Evolutionary conservation across 139 green algal genomes (phyloP).

Genomic region (Chlorella sp.): DNA sequence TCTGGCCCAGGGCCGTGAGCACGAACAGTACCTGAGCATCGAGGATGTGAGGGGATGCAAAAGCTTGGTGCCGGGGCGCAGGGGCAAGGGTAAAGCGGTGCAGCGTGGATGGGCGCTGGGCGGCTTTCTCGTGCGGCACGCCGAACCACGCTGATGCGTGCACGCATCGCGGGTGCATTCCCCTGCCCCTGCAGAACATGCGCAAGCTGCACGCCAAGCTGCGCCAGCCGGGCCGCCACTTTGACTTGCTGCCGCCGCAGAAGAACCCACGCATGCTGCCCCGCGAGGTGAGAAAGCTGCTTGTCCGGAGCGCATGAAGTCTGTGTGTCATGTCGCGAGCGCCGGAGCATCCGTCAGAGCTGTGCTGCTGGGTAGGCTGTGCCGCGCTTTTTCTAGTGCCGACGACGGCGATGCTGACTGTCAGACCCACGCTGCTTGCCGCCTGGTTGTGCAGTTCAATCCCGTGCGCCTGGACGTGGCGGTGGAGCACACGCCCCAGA

Average conservation of each 20-base stretch:
- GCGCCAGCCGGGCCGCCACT: constrained; percentile 25
- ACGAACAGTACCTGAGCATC: constrained; percentile 58
- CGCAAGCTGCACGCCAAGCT: constrained; percentile 46
- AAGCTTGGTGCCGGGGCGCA: neutral
- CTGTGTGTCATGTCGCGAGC: neutral
- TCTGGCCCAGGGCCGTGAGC: constrained; percentile 68
- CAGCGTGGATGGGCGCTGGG: too few species aligned
- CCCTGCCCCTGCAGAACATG: constrained; percentile 23
- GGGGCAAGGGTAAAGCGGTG: too few species aligned
- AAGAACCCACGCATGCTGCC: constrained; percentile 68
- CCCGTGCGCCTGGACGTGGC: constrained; percentile 24
- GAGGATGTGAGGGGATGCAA: constrained; percentile 36
- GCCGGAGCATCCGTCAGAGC: too few species aligned
- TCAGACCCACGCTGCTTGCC: neutral
- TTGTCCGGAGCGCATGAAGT: constrained; percentile 15
- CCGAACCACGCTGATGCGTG: too few species aligned
- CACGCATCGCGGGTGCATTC: too few species aligned
- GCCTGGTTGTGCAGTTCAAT: too few species aligned
- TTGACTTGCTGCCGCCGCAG: too few species aligned
- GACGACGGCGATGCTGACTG: neutral
- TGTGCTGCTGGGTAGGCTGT: too few species aligned
- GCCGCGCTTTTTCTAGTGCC: too few species aligned
- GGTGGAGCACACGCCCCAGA: constrained; percentile 33
- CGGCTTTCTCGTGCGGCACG: too few species aligned
- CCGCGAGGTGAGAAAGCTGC: too few species aligned